Evolutionary conservation across 1,139 yeast genomes (phyloP), one percentile per base, ranked within the genome.

Genomic region (Blastobotrys buckinghamii): DNA sequence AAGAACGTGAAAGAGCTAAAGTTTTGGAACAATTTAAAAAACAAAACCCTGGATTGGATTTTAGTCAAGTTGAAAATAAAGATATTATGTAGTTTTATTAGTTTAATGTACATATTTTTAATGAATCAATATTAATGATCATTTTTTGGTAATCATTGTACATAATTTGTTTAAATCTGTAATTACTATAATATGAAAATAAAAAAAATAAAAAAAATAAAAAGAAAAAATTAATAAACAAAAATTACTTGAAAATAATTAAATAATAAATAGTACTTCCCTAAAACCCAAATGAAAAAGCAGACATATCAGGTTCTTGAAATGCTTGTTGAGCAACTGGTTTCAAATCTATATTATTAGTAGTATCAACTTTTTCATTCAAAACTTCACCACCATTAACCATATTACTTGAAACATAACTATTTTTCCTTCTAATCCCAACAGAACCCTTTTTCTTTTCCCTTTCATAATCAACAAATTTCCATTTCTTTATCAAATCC

Each of bases 231-330:
- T 6, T 29, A 29, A 29, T 8, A n/a, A n/a, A n/a, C n/a, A n/a
- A n/a, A n/a, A n/a, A n/a, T n/a, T n/a, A n/a, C n/a, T n/a, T n/a
- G n/a, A n/a, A n/a, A n/a, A n/a, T n/a, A n/a, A n/a, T n/a, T n/a
- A n/a, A n/a, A n/a, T n/a, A n/a, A n/a, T n/a, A n/a, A n/a, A n/a
- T n/a, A n/a, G n/a, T n/a, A n/a, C n/a, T n/a, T n/a, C n/a, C n/a
- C 42, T 47, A 74, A 51, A 72, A 74, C 1, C 84, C 85, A 65
- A 83, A 83, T 51, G 75, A 75, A 61, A 84, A 84, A 0, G 89
- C 76, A 61, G 87, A 81, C 92, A 84, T 83, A 60, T 84, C 92
- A 0, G 90, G 90, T 61, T 84, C 94, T 54, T 75, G 78, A 62
- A 82, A 82, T 35, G 78, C 81, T 2, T 73, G 68, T 1, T 78